These are phyloP conservation scores for Epichloe festucae DNA, from an alignment of 2,329 filamentous ascomycete species.

Conservation along the genomic window DNA sequence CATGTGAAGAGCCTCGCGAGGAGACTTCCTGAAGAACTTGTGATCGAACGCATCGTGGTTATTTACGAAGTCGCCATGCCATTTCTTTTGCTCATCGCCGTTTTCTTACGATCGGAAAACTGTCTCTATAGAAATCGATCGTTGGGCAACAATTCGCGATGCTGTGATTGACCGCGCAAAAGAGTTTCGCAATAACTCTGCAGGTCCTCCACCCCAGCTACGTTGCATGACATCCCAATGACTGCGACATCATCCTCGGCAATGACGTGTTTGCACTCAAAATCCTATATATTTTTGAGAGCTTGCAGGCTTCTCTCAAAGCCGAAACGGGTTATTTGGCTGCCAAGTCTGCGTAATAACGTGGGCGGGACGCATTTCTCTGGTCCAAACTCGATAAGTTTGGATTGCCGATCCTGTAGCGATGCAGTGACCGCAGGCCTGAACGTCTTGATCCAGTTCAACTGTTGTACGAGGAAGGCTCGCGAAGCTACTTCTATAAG, in stretches of 20 bases:
- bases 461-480: conserved; percentile 37
- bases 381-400: not conserved
- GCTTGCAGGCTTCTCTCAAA: no score
- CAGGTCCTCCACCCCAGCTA: conserved; percentile 21
- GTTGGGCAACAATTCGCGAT: conserved; percentile 6
- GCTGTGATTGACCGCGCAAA: conserved; percentile 4
- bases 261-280: not conserved
- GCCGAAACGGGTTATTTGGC: no score
- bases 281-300: no score
- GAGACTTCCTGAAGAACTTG: conserved; percentile 59
- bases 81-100: not conserved
- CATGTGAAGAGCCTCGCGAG: conserved; percentile 45
- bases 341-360: no score
- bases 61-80: conserved; percentile 32
- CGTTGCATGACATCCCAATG: conserved; percentile 26
- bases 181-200: conserved; percentile 21
- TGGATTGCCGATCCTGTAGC: not conserved
- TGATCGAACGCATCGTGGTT: conserved; percentile 53
- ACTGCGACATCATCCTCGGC: conserved; percentile 18
- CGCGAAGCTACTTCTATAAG: not conserved
- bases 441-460: conserved; percentile 33
- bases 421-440: not conserved
- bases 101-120: not conserved
- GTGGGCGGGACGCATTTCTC: not conserved
- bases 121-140: not conserved